phyloP scores from a whole-genome alignment of 768 basidiomycete species.

The Russula dissimulans region DNA sequence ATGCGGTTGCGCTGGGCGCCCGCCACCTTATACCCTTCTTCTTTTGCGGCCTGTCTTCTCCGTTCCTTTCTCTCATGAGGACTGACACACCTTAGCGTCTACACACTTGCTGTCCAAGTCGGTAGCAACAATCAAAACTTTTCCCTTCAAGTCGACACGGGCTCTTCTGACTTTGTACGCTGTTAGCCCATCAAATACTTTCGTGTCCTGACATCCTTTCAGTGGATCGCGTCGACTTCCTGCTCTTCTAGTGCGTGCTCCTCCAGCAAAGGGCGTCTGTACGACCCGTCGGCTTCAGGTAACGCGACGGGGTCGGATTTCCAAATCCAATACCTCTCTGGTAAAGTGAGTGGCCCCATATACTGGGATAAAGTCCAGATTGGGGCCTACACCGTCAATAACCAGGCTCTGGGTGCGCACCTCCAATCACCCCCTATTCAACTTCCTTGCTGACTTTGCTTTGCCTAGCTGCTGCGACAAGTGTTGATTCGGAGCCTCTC shows the following conservation, averaged over 20 bases:
- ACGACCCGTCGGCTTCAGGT: conserved; percentile 43
- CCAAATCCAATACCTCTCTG: conserved; percentile 49
- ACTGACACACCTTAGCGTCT: conserved; percentile 37
- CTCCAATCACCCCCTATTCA: neutral
- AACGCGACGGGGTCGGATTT: conserved; percentile 37
- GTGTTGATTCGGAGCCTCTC: conserved; percentile 49
- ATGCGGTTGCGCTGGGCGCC: neutral
- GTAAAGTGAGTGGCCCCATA: conserved; percentile 50
- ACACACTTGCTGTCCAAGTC: conserved; percentile 51
- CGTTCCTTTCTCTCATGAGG: neutral
- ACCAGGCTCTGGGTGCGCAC: conserved; percentile 60
- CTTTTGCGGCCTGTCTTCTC: neutral
- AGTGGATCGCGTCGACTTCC: conserved; percentile 70
- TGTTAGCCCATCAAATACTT: conserved; percentile 8
- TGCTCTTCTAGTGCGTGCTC: conserved; percentile 50
- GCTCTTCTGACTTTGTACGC: conserved; percentile 70
- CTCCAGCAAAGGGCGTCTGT: conserved; percentile 38
- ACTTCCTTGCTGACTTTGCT: neutral
- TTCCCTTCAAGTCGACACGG: conserved; percentile 69
- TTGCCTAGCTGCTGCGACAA: conserved; percentile 45
- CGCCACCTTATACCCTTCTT: neutral
- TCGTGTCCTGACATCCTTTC: neutral
- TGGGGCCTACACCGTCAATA: conserved; percentile 52
- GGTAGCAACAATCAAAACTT: conserved; percentile 42
- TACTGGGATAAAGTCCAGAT: conserved; percentile 59